A percentile compares a stretch with the other conserved stretches of the same genome.
These are phyloP conservation scores for Colletotrichum salicis DNA, from an alignment of 2,329 filamentous ascomycete species.

Conservation along the genomic window DNA sequence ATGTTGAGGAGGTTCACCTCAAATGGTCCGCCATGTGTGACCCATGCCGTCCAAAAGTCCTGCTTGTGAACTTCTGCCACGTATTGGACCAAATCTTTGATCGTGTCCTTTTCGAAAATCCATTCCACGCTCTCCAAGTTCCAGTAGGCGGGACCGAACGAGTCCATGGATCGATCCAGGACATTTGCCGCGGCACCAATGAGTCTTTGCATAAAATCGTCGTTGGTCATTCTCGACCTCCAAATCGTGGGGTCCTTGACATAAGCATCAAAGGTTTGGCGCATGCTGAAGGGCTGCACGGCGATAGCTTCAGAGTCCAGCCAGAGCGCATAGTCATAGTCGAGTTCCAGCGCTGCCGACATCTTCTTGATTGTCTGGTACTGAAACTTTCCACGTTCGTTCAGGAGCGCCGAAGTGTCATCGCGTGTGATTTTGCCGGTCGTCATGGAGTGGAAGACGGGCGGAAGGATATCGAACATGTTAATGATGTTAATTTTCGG, in stretches of 20 bases:
- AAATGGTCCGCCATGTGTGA: slow-evolving; percentile 4
- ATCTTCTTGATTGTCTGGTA: slow-evolving; percentile 30
- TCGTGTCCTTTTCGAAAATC: slow-evolving; percentile 13
- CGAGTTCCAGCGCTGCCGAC: neutral
- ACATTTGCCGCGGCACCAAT: neutral
- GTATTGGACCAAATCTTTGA: slow-evolving; percentile 10
- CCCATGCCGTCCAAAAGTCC: slow-evolving; percentile 27
- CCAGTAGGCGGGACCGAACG: slow-evolving; percentile 13
- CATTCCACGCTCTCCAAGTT: slow-evolving; percentile 25
- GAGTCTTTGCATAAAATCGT: neutral
- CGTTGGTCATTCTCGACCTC: slow-evolving; percentile 2
- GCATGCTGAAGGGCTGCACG: slow-evolving; percentile 20
- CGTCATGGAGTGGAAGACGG: neutral
- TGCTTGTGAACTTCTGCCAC: neutral
- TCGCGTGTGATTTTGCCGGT: neutral
- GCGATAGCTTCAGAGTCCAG: slow-evolving; percentile 26
- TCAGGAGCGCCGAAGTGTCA: slow-evolving; percentile 17
- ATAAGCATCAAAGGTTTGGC: slow-evolving; percentile 11
- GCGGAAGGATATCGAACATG: slow-evolving; percentile 20
- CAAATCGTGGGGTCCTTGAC: slow-evolving; percentile 17
- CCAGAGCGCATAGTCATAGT: slow-evolving; percentile 28
- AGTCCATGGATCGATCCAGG: neutral
- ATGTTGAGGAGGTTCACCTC: slow-evolving; percentile 24
- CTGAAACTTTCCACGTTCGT: slow-evolving; percentile 11
- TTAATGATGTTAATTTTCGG: slow-evolving; percentile 15